Evolutionary conservation across 2,329 filamentous ascomycete genomes (phyloP).

Genomic region (Dothiorella sarmentorum): DNA sequence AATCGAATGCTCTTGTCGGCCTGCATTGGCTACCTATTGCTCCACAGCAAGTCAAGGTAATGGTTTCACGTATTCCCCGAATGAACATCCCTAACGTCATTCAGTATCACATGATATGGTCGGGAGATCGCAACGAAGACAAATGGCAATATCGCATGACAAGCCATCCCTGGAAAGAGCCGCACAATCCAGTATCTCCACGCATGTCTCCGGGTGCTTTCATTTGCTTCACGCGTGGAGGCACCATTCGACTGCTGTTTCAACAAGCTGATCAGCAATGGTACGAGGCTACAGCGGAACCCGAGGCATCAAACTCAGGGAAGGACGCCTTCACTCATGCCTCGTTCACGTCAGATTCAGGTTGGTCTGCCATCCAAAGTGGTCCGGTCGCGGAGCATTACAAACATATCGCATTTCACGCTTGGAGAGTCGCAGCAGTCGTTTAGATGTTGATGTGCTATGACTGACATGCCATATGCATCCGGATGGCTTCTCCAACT

Average conservation of each 20-base stretch:
- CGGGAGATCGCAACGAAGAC: slow-evolving; percentile 37
- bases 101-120: slow-evolving; percentile 38
- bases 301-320: slow-evolving; percentile 69
- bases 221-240: slow-evolving; percentile 71
- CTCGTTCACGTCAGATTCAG: slow-evolving; percentile 60
- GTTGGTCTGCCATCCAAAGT: slow-evolving; percentile 42
- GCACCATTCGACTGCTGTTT: slow-evolving; percentile 72
- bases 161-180: slow-evolving; percentile 63
- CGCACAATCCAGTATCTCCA: slow-evolving; percentile 62
- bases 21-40: slow-evolving; percentile 71
- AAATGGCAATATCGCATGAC: slow-evolving; percentile 68
- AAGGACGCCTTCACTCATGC: slow-evolving; percentile 43
- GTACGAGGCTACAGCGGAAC: slow-evolving; percentile 67
- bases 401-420: too few species aligned
- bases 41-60: slow-evolving; percentile 40
- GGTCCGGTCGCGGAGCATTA: too few species aligned
- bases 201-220: slow-evolving; percentile 56
- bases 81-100: slow-evolving; percentile 16
- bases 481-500: too few species aligned
- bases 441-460: too few species aligned
- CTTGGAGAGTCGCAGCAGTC: too few species aligned
- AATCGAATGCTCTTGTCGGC: slow-evolving; percentile 74
- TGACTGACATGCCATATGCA: too few species aligned
- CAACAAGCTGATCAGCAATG: slow-evolving; percentile 70
- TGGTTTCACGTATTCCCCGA: neutral